These are phyloP conservation scores for Sclerotinia spermophila DNA, from an alignment of 2,329 filamentous ascomycete genomes.

Conservation along the genomic window DNA sequence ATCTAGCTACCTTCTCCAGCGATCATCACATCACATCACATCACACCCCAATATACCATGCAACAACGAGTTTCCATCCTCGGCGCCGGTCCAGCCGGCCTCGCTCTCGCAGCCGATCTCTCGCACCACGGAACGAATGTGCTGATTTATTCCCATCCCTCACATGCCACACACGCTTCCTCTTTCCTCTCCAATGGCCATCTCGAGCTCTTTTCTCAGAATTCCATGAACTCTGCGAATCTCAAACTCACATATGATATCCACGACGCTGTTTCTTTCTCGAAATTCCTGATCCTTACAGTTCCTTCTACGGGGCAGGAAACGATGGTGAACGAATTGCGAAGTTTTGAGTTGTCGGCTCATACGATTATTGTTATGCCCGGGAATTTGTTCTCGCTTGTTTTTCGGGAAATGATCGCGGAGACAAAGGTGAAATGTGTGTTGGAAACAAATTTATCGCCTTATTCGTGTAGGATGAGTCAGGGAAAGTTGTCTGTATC, in stretches of 20 bases:
- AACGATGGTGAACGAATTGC: slow-evolving; percentile 15
- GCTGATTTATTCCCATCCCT: slow-evolving; percentile 21
- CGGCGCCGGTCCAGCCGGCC: slow-evolving; percentile 20
- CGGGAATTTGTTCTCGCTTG: not conserved
- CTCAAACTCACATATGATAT: slow-evolving; percentile 17
- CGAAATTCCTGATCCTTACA: slow-evolving; percentile 20
- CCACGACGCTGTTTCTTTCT: slow-evolving; percentile 16
- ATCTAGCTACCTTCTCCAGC: not conserved
- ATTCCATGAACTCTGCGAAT: slow-evolving; percentile 1
- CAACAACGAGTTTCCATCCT: slow-evolving; percentile 22
- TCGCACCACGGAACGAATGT: slow-evolving; percentile 14
- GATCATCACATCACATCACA: not conserved
- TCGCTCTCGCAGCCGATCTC: slow-evolving; percentile 22
- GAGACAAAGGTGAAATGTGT: not conserved
- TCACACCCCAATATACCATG: not conserved
- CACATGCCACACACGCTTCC: slow-evolving; percentile 15
- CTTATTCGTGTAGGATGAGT: slow-evolving; percentile 8
- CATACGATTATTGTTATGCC: slow-evolving; percentile 5
- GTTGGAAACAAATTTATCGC: slow-evolving; percentile 1
- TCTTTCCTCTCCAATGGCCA: slow-evolving; percentile 7
- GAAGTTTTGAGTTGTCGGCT: slow-evolving; percentile 6
- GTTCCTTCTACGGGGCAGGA: slow-evolving; percentile 22
- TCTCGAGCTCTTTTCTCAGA: not conserved
- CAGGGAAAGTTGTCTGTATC: not conserved
- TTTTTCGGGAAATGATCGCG: not conserved